Base-by-base conservation (phyloP, 169 alveolate species). In the Plasmodium gallinaceum region DNA sequence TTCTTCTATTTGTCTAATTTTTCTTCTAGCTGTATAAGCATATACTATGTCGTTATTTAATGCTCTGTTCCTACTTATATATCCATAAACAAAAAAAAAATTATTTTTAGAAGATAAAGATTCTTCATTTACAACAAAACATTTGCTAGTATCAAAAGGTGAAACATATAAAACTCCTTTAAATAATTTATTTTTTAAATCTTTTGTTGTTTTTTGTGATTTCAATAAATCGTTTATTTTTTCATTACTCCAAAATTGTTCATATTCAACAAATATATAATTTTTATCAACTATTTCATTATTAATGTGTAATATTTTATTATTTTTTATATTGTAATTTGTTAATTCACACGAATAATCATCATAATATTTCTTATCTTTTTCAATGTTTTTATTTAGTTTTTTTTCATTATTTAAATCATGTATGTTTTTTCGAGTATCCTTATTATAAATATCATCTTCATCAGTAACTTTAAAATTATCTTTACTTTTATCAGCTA, bases 51-150 rank as follows among this genome's bases (percentile, higher is more conserved):
- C 97, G 0, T 95, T 95, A 69, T 94, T 93, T 51, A 94, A 69
- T 7, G 96, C 96, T 16, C 97, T 73, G 43, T 94, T 94, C 57
- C 97, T 74, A 66, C 95, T 88, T 7, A 94, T 89, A 88, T 93
- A 94, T 1, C 97, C 97, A 48, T 89, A 92, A 8, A 94, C 89
- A 60, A 68, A 71, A 58, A 88, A 88, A 43, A 51, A 72, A 20
- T 69, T 71, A 22, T 12, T 58, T 75, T 85, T 91, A 16, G 52
- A 48, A 20, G 5, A 9, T 4, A 16, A 2, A 1, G 46, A 78
- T 45, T 71, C 87, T 46, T 73, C 93, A 20, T 51, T 51, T 7
- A 61, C 45, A 24, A 60, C 92, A 51, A 58, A 60, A 62, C 83
- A 65, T 45, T 87, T 87, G 26, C 60, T 74, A 48, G 92, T 87